Percentiles rank a stretch among this genome's conserved stretches.
Conservation (phyloP, 1,139 yeast species). For the Protomyces macrosporus region DNA sequence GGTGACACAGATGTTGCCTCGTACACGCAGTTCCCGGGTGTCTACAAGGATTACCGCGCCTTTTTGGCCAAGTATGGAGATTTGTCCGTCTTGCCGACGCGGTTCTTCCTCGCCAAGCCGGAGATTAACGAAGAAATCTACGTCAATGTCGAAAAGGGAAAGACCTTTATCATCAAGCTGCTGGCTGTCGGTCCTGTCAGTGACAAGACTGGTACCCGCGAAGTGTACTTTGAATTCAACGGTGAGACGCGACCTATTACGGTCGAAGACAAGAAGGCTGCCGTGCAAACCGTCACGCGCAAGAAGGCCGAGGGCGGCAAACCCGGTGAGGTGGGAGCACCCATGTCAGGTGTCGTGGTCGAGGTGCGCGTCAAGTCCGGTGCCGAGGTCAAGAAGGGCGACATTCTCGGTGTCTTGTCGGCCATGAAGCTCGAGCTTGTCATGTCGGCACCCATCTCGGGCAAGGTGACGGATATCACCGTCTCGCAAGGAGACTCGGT, state of each 20-base stretch:
- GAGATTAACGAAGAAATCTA: conserved; percentile 79
- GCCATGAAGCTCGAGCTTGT: conserved; percentile 99
- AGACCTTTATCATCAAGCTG: conserved; percentile 81
- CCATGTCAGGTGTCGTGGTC: conserved; percentile 98
- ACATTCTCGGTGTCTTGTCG: conserved; percentile 85
- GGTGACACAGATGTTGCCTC: conserved; percentile 88
- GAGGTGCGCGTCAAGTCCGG: conserved; percentile 89
- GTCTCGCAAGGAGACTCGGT: conserved; percentile 92
- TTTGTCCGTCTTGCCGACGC: conserved; percentile 86
- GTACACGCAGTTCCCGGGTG: conserved; percentile 96
- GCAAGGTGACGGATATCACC: conserved; percentile 67
- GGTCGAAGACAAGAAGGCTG: conserved; percentile 78
- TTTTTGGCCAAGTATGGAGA: conserved; percentile 78
- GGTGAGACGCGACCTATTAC: conserved; percentile 97
- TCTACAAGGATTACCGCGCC: conserved; percentile 78
- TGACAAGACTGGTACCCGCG: conserved; percentile 81
- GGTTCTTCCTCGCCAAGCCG: conserved; percentile 81
- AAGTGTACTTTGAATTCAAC: conserved; percentile 93
- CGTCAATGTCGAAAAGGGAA: conserved; percentile 91
- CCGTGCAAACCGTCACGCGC: conserved; percentile 77
- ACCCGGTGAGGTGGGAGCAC: conserved; percentile 94
- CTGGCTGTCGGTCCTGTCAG: conserved; percentile 91
- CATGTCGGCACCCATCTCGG: conserved; percentile 83
- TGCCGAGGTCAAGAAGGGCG: conserved; percentile 89
- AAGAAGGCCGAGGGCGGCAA: conserved; percentile 83